Conservation (phyloP, 1,139 yeast genomes). For the Yamadazyma blattariae region DNA sequence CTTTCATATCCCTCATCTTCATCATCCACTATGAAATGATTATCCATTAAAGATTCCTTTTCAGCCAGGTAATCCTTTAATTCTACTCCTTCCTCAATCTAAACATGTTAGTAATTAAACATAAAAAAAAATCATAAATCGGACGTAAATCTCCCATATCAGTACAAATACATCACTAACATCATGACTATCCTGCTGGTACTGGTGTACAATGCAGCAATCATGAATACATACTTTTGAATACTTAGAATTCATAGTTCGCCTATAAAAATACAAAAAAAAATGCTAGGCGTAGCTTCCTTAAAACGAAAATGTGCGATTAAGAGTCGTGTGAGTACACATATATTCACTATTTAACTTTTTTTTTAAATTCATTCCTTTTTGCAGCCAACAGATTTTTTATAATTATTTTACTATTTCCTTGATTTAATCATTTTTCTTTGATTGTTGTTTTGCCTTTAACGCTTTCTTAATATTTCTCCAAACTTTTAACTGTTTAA, state of each 20-base stretch:
- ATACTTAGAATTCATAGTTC: constrained; percentile 10
- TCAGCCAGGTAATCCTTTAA: constrained; percentile 9
- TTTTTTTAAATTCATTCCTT: too few species aligned
- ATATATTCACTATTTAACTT: too few species aligned
- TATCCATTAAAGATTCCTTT: constrained; percentile 11
- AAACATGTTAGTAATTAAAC: constrained; percentile 8
- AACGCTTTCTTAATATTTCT: constrained; percentile 9
- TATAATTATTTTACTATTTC: too few species aligned
- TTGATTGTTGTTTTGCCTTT: not conserved
- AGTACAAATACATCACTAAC: not conserved
- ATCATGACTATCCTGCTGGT: not conserved
- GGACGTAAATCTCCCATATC: not conserved
- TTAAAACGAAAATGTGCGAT: not conserved
- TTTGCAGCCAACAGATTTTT: too few species aligned
- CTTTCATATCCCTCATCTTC: constrained; percentile 4
- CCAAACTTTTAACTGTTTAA: constrained; percentile 29
- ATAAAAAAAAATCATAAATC: not conserved
- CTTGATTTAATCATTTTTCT: too few species aligned
- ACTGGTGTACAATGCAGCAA: not conserved
- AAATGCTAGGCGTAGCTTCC: constrained; percentile 1
- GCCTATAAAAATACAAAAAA: not conserved
- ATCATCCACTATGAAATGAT: constrained; percentile 11
- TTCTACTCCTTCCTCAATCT: constrained; percentile 12
- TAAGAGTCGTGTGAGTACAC: not conserved
- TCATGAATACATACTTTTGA: constrained; percentile 15